Evolutionary conservation across 176 grass and related monocot species (phyloP).

Genomic region (Melocanna baccifera): DNA sequence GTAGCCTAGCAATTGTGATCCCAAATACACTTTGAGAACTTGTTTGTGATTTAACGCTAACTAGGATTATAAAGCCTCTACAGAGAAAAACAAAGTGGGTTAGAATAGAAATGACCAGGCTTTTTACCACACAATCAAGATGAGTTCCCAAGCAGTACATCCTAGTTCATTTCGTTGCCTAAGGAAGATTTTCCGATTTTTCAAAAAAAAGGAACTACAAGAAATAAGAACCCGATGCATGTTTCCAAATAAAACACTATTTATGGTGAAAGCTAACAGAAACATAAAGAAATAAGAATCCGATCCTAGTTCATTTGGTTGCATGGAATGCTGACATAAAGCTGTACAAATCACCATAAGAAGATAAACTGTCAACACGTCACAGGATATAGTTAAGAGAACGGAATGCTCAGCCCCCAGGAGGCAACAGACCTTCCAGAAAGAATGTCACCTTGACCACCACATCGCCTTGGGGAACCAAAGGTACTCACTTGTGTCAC

Average conservation of each 20-base stretch:
- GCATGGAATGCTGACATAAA: not conserved
- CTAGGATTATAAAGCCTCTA: not conserved
- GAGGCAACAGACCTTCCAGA: constrained; percentile 68
- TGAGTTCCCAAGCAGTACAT: not conserved
- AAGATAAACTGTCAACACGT: not conserved
- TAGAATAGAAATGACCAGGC: not conserved
- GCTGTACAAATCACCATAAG: not conserved
- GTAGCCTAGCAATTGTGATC: not conserved
- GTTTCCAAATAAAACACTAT: not conserved
- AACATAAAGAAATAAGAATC: not conserved
- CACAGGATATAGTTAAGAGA: not conserved
- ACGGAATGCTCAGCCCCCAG: not conserved
- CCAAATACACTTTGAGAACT: not conserved
- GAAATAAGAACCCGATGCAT: not conserved
- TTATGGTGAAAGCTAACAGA: not conserved
- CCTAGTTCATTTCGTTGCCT: not conserved
- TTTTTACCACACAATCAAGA: not conserved
- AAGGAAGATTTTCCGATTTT: not conserved
- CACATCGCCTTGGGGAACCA: constrained; percentile 91
- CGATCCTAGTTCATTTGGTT: too few relatives aligned
- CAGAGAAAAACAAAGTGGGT: not conserved
- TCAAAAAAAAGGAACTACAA: not conserved
- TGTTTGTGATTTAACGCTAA: not conserved
- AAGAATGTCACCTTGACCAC: constrained; percentile 96
- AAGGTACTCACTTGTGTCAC: constrained; percentile 79